Evolutionary conservation across 177 flowering plant genomes (phyloP), one percentile per base, ranked within the genome.

Genomic region (Telopea speciosissima): DNA sequence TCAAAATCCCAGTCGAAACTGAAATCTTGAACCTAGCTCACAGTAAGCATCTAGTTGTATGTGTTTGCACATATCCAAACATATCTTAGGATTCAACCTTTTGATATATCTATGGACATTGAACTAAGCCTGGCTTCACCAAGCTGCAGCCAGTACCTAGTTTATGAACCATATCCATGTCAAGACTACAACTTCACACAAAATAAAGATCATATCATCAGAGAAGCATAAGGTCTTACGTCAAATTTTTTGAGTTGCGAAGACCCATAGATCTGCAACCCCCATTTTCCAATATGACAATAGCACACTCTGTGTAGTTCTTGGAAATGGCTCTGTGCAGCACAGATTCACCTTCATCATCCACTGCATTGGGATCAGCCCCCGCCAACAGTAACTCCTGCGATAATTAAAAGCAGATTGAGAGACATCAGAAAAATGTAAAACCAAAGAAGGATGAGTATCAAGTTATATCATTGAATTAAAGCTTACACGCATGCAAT

Each of bases 321-420:
- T 95, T 95, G 66, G 88, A 71, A 74, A 93, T 76, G 64, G 99
- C 99, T 83, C 92, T 83, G 73, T 95, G 99, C 69, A 93, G 86
- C 66, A 95, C 95, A 70, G 97, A 81, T 87, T 95, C 99, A 80
- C 97, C 97, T 80, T 90, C 96, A 82, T 93, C 98, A 77, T 93
- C 98, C 69, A 95, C 83, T 23, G 97, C 93, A 87, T 95, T 91
- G 76, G 98, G 98, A 84, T 95, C 95, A 76, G 97, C 98, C 66
- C 97, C 99, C 68, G 96, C 97, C 79, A 89, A 76, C 12, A 95
- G 81, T 67, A 95, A 82, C 81, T 95, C 99, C 99, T 95, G 84
- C 36, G 25, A 73, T 68, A 76, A 79, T 72, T 60, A 64, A 65
- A 71, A 71, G 42, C 11, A 62, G 6, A 33, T 60, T 56, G 21